Evolutionary conservation across 176 grass and related monocot species (phyloP).

Genomic region (Saccharum spontaneum): DNA sequence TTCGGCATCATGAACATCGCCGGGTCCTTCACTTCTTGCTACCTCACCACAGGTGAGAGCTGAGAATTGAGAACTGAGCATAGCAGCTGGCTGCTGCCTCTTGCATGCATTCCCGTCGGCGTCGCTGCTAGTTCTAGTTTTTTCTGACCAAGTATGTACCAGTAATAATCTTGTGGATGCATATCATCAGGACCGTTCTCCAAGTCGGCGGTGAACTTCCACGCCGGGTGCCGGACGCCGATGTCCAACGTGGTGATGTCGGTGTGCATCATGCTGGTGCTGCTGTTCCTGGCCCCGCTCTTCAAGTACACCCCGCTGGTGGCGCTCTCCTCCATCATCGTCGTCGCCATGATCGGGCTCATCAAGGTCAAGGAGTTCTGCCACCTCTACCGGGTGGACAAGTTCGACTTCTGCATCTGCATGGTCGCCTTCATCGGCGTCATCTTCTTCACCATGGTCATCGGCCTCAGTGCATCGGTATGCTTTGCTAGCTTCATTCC

Average conservation of each 20-base stretch:
- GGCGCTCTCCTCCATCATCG: constrained; percentile 78
- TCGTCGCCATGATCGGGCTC: constrained; percentile 89
- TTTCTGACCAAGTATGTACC: neutral
- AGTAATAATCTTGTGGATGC: neutral
- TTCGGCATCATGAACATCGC: constrained; percentile 94
- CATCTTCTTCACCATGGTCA: constrained; percentile 89
- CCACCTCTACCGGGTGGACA: constrained; percentile 86
- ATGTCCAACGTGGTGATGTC: constrained; percentile 94
- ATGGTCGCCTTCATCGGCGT: constrained; percentile 87
- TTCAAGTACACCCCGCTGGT: constrained; percentile 95
- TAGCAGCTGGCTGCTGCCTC: neutral
- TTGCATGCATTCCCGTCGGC: neutral
- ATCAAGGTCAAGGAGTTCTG: constrained; percentile 75
- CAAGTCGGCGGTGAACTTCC: constrained; percentile 95
- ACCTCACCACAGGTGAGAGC: constrained; percentile 71
- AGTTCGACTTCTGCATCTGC: constrained; percentile 94
- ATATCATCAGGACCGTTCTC: constrained; percentile 74
- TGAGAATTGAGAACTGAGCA: too few relatives aligned
- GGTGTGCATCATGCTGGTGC: constrained; percentile 89
- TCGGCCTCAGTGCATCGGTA: constrained; percentile 75
- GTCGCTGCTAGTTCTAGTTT: neutral
- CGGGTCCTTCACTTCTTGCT: constrained; percentile 95
- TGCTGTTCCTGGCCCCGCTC: constrained; percentile 89
- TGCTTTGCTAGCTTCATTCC: neutral
- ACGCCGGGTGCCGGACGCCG: constrained; percentile 82